These are phyloP conservation scores for Cyclotella cryptica DNA, from an alignment of 108 stramenopile genomes.

Conservation along the genomic window DNA sequence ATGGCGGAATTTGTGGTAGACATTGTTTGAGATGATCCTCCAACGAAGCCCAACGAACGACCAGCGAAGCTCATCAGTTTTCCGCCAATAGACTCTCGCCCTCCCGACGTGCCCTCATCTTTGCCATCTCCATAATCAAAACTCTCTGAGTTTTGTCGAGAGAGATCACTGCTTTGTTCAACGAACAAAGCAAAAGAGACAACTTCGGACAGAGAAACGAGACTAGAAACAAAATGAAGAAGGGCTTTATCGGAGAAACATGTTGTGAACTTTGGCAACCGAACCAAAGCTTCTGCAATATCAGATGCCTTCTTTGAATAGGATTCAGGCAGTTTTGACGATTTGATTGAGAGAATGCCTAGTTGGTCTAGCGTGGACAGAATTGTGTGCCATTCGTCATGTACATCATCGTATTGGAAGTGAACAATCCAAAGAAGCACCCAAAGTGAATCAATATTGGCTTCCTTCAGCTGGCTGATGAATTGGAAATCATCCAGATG, in stretches of 20 bases:
- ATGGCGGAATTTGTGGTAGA: conserved; percentile 25
- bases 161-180: conserved; percentile 23
- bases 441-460: conserved; percentile 68
- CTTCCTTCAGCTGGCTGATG: conserved; percentile 62
- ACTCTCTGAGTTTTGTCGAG: conserved; percentile 28
- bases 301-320: conserved; percentile 59
- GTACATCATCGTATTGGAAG: conserved; percentile 59
- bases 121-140: conserved; percentile 10
- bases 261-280: conserved; percentile 78
- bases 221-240: conserved; percentile 53
- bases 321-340: conserved; percentile 65
- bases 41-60: conserved; percentile 70
- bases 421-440: conserved; percentile 76
- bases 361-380: conserved; percentile 84
- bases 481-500: too few relatives aligned
- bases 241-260: conserved; percentile 70
- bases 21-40: conserved; percentile 26
- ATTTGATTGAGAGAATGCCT: conserved; percentile 66
- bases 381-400: conserved; percentile 77
- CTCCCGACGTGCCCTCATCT: conserved; percentile 2
- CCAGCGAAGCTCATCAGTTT: conserved; percentile 84
- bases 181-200: conserved; percentile 38
- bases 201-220: conserved; percentile 56
- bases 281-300: conserved; percentile 67
- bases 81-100: conserved; percentile 60